phyloP scores from a whole-genome alignment of 495 filamentous ascomycete species.

The Penicillium macrosclerotiorum region DNA sequence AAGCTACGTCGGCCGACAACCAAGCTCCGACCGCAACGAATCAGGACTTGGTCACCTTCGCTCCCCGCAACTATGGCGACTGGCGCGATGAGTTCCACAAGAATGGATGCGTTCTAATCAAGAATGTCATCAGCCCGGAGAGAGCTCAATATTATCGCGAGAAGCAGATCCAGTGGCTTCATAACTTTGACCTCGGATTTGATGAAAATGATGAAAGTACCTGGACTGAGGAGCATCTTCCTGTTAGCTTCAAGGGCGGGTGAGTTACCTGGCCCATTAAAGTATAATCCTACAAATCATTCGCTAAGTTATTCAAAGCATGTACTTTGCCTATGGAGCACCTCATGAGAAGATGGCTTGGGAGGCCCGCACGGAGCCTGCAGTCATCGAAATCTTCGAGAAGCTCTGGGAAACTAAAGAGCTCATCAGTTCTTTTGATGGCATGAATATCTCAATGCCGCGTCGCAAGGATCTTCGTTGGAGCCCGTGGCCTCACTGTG shows the following conservation, averaged over 20 bases:
- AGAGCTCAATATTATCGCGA: conserved; percentile 31
- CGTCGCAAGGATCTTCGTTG: conserved; percentile 27
- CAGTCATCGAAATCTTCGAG: conserved; percentile 36
- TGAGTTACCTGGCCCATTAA: conserved; percentile 13
- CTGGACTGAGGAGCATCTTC: conserved; percentile 39
- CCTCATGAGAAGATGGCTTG: conserved; percentile 31
- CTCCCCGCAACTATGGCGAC: no score
- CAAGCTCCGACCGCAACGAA: no score
- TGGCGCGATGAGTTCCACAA: no score
- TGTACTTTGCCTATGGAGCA: conserved; percentile 29
- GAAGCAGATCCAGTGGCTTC: conserved; percentile 38
- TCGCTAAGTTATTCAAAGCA: conserved; percentile 5
- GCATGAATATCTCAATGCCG: conserved; percentile 34
- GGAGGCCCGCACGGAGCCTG: conserved; percentile 40
- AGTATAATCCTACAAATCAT: no score
- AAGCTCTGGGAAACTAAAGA: conserved; percentile 43
- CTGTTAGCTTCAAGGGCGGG: conserved; percentile 37
- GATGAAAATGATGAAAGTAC: conserved; percentile 35
- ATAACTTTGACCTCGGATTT: conserved; percentile 39
- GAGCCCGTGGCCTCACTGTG: conserved; percentile 40
- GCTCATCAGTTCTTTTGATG: conserved; percentile 39
- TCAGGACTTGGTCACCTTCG: no score
- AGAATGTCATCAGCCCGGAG: conserved; percentile 28
- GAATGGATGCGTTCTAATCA: conserved; percentile 17
- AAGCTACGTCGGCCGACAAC: no score